These are phyloP conservation scores for Clitocybe nebularis DNA, from an alignment of 1,284 basidiomycete genomes.

Conservation along the genomic window DNA sequence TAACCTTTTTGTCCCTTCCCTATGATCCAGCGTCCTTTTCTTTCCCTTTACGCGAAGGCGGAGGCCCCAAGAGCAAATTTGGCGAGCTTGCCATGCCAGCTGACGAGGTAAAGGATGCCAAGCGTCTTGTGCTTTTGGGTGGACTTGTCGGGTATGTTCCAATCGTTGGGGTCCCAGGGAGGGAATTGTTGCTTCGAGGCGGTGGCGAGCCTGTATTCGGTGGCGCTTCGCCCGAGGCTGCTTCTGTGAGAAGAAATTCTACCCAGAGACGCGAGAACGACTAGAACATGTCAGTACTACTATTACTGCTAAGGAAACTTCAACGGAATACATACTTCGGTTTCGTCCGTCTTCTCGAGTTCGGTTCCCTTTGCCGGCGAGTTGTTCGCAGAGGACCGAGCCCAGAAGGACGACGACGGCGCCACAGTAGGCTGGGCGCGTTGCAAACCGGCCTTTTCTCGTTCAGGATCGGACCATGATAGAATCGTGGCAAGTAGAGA, in stretches of 20 bases:
- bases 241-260: conserved; percentile 91
- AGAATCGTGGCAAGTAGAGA: conserved; percentile 85
- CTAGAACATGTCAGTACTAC: conserved; percentile 35
- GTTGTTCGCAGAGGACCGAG: conserved; percentile 40
- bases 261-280: conserved; percentile 95
- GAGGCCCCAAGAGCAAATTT: conserved; percentile 39
- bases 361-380: conserved; percentile 45
- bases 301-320: background rate
- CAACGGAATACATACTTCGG: conserved; percentile 49
- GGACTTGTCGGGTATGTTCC: conserved; percentile 18
- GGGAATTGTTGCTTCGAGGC: conserved; percentile 36
- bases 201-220: conserved; percentile 27
- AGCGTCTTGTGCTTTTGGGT: conserved; percentile 34
- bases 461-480: conserved; percentile 86
- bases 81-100: conserved; percentile 49
- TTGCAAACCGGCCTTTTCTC: conserved; percentile 88
- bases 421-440: conserved; percentile 35
- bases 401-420: conserved; percentile 48
- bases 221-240: conserved; percentile 53
- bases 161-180: conserved; percentile 47
- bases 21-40: conserved; percentile 24
- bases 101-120: conserved; percentile 42
- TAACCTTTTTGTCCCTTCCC: background rate
- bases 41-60: conserved; percentile 48
- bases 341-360: conserved; percentile 71